A percentile compares a stretch with the other conserved stretches of the same genome.
Evolutionary conservation across 1,284 basidiomycete genomes (phyloP).

Genomic region (Pisolithus thermaeus): DNA sequence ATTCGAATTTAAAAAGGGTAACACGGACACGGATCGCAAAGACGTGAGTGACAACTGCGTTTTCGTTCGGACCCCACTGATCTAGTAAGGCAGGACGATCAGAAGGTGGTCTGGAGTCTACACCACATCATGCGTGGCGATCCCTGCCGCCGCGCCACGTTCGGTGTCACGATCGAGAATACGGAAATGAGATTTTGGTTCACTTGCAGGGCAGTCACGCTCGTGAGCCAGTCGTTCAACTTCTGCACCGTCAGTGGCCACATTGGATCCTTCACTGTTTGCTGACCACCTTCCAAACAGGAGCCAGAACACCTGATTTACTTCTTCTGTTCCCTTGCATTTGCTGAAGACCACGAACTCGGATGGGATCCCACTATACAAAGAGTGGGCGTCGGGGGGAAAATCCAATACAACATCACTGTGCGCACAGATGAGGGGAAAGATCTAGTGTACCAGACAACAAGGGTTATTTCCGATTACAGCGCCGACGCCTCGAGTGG

Average conservation of each 20-base stretch:
- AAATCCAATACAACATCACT: background rate
- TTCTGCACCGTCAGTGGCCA: background rate
- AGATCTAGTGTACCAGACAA: background rate
- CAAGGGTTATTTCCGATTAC: background rate
- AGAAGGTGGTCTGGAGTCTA: background rate
- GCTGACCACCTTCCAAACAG: too few species aligned
- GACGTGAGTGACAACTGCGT: too few species aligned
- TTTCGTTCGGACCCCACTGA: too few species aligned
- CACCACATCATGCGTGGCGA: background rate
- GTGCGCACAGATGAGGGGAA: background rate
- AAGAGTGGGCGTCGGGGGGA: background rate
- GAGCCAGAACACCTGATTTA: too few species aligned
- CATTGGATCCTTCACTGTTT: background rate
- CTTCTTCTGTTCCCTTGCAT: background rate
- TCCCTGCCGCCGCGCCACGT: background rate
- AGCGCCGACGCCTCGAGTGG: background rate
- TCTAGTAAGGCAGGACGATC: too few species aligned
- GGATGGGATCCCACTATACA: constrained; percentile 1
- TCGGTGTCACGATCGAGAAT: too few species aligned
- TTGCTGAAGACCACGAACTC: background rate
- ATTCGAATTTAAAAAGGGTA: too few species aligned
- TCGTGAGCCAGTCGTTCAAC: background rate
- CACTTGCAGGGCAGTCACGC: too few species aligned
- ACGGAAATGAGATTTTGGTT: too few species aligned
- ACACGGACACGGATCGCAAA: too few species aligned